Conservation (phyloP, 768 basidiomycete species). For the Boletellus emodensis region DNA sequence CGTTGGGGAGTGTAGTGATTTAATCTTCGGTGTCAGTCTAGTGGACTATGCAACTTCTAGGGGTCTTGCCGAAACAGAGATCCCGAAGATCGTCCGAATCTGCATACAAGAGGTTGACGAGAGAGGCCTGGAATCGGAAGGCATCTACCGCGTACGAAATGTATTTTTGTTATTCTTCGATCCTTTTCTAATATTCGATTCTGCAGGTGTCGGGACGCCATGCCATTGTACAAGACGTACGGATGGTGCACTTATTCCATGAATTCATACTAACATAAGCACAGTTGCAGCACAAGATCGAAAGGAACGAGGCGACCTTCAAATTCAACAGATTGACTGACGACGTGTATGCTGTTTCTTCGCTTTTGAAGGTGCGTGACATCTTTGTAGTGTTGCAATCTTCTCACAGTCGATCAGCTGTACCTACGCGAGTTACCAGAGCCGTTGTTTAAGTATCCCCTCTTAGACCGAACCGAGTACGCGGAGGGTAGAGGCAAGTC, state of each 20-base stretch:
- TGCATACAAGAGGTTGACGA: constrained; percentile 82
- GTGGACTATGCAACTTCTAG: constrained; percentile 87
- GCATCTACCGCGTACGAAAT: constrained; percentile 67
- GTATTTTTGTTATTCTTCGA: background rate
- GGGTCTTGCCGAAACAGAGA: constrained; percentile 62
- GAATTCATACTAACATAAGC: constrained; percentile 3
- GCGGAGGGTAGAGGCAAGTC: constrained; percentile 67
- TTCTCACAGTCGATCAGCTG: constrained; percentile 37
- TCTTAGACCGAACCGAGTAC: constrained; percentile 79
- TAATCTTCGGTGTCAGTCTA: constrained; percentile 86
- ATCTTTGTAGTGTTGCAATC: background rate
- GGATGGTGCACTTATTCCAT: constrained; percentile 13
- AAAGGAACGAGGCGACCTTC: constrained; percentile 76
- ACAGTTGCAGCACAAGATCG: constrained; percentile 82
- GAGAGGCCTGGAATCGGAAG: constrained; percentile 73
- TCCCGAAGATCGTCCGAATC: constrained; percentile 76
- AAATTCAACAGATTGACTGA: constrained; percentile 66
- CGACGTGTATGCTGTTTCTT: constrained; percentile 80
- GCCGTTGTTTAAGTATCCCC: constrained; percentile 77
- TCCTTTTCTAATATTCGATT: constrained; percentile 1
- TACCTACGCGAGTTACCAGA: constrained; percentile 88
- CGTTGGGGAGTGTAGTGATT: constrained; percentile 82
- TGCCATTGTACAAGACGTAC: constrained; percentile 76
- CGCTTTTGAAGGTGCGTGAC: constrained; percentile 68
- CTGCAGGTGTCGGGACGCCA: constrained; percentile 77